Evolutionary conservation across 176 grass and related monocot species (phyloP).

Genomic region (Elaeis guineensis): DNA sequence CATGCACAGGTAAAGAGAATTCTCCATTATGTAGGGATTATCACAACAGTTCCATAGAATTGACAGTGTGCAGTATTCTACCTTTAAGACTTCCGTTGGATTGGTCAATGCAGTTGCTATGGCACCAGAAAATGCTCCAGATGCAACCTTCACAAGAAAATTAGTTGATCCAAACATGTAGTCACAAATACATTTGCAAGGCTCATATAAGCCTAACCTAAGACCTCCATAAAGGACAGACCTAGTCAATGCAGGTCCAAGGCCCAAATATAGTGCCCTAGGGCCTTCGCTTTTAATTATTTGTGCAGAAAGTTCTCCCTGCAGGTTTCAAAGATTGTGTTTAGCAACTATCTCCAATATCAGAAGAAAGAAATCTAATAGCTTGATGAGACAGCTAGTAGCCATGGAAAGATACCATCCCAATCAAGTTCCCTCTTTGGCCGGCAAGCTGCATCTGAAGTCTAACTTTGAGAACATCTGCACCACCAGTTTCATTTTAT

Average conservation of each 20-base stretch:
- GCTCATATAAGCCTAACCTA: slow-evolving; percentile 84
- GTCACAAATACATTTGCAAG: slow-evolving; percentile 68
- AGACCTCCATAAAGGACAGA: slow-evolving; percentile 88
- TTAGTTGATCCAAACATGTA: slow-evolving; percentile 75
- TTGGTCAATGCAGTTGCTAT: slow-evolving; percentile 79
- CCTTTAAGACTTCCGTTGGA: slow-evolving; percentile 84
- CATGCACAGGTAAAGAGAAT: too few species aligned
- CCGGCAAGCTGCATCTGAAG: slow-evolving; percentile 97
- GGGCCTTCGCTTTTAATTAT: slow-evolving; percentile 69
- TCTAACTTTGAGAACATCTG: slow-evolving; percentile 99
- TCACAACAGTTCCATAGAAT: too few species aligned
- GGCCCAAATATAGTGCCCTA: slow-evolving; percentile 71
- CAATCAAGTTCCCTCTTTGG: slow-evolving; percentile 82
- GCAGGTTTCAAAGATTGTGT: slow-evolving; percentile 18
- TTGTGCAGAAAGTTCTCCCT: slow-evolving; percentile 71
- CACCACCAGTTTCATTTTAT: slow-evolving; percentile 27
- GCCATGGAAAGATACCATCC: slow-evolving; percentile 57
- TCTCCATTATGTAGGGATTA: too few species aligned
- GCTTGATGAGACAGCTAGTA: background rate
- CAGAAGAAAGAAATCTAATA: background rate
- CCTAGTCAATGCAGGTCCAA: slow-evolving; percentile 68
- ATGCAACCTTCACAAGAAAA: slow-evolving; percentile 74
- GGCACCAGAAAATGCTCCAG: slow-evolving; percentile 69
- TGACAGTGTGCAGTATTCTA: slow-evolving; percentile 1
- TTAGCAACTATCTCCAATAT: slow-evolving; percentile 15